Conservation (phyloP, 805 yeast genomes). For the Torulaspora microellipsoides region DNA sequence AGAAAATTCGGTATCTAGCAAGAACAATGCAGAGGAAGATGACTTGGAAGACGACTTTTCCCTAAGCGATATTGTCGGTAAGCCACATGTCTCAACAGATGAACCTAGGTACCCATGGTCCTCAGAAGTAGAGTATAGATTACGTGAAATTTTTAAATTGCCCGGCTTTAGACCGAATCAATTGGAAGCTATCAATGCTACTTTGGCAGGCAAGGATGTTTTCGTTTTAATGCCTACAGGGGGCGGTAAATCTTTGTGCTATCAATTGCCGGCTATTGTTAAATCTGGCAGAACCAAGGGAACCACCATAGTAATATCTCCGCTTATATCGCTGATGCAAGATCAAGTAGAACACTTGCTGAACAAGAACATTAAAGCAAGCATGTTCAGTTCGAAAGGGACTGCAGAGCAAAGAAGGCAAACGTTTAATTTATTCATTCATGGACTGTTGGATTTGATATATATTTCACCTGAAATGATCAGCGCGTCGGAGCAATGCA, state of each 20-base stretch:
- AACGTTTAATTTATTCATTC: slow-evolving; percentile 55
- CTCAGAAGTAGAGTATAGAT: slow-evolving; percentile 54
- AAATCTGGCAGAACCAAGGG: slow-evolving; percentile 71
- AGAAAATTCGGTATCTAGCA: slow-evolving; percentile 5
- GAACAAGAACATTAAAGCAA: slow-evolving; percentile 67
- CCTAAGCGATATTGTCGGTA: slow-evolving; percentile 14
- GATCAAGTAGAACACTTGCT: slow-evolving; percentile 87
- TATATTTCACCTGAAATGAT: slow-evolving; percentile 96
- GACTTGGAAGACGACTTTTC: slow-evolving; percentile 27
- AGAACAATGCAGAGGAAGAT: slow-evolving; percentile 11
- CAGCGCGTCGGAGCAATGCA: slow-evolving; percentile 65
- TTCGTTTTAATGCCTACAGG: slow-evolving; percentile 98
- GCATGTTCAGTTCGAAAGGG: slow-evolving; percentile 80
- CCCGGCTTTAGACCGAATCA: slow-evolving; percentile 75
- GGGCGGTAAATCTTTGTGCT: slow-evolving; percentile 95
- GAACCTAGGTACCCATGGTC: slow-evolving; percentile 48
- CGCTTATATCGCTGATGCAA: slow-evolving; percentile 93
- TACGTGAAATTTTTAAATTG: slow-evolving; percentile 59
- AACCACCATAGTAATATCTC: slow-evolving; percentile 88
- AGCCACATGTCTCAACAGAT: slow-evolving; percentile 1
- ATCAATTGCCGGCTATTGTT: slow-evolving; percentile 89
- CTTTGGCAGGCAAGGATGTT: slow-evolving; percentile 73
- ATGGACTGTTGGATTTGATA: slow-evolving; percentile 67
- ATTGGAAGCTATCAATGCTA: slow-evolving; percentile 77
- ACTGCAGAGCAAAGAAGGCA: slow-evolving; percentile 56